Evolutionary conservation across 257 asterid species (phyloP), one percentile per base, ranked within the genome.

Genomic region (Solanum habrochaites): DNA sequence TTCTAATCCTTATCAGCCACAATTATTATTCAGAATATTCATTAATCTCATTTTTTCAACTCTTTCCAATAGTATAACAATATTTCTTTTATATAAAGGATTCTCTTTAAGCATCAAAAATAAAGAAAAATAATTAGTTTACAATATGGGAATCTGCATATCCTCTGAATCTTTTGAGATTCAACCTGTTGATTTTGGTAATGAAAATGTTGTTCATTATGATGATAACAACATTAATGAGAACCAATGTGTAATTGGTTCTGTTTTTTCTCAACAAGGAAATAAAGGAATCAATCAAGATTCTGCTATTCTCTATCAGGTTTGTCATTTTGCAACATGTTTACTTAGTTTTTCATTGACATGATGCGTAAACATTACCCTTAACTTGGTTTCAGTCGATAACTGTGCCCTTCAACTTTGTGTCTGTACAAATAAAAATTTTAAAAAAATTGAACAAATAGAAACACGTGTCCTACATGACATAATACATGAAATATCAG

Each of bases 281-380:
- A 91, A 90, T 91, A 96, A 96, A 90, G 98, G 97, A 69, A 21
- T 86, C 21, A 96, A 95, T 31, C 98, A 96, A 93, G 98, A 96
- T 89, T 89, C 88, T 89, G 94, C 96, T n/a, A 88, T 95, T 88
- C 92, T 96, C 73, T 93, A 86, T 66, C 94, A 93, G 97, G 98
- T 94, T 81, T 25, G 11, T 89, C 40, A n/a, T 77, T 13, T 23
- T 20, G 13, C 37, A n/a, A 64, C 32, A n/a, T 77, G 35, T 75
- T 42, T n/a, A 3, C 12, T 40, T 27, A 75, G 35, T 40, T 75
- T 39, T 74, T 20, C 62, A n/a, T n/a, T n/a, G n/a, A n/a, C n/a
- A n/a, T n/a, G n/a, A n/a, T 16, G 62, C 8, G 2, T 7, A 52
- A 52, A 52, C 10, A 52, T 6, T 23, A 52, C 16, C 10, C 3